phyloP scores from a whole-genome alignment of 352 stramenopile genomes.

The Phytophthora kernoviae region DNA sequence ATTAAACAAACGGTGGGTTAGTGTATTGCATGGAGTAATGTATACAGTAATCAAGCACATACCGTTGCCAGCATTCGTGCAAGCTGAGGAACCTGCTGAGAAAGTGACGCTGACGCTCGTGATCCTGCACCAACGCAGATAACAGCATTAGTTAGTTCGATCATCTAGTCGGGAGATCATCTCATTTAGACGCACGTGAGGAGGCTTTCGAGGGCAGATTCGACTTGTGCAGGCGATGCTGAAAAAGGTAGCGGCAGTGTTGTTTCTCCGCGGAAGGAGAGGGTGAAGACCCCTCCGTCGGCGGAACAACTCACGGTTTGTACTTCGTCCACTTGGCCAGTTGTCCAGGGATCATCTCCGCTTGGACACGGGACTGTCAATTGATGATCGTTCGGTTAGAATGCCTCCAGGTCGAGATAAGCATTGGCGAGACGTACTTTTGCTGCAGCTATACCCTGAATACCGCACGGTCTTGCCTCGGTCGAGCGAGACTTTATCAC shows the following conservation, averaged over 20 bases:
- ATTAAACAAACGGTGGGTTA: not conserved
- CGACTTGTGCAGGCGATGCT: constrained; percentile 29
- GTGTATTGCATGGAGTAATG: not conserved
- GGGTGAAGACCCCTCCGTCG: constrained; percentile 69
- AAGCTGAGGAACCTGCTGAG: constrained; percentile 40
- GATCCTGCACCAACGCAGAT: constrained; percentile 45
- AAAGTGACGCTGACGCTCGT: constrained; percentile 53
- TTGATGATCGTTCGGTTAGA: not conserved
- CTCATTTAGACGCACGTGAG: constrained; percentile 40
- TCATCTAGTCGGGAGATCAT: too few species aligned
- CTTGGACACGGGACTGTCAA: constrained; percentile 68
- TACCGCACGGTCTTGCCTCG: constrained; percentile 56
- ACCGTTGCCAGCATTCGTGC: constrained; percentile 51
- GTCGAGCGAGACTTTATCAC: constrained; percentile 76
- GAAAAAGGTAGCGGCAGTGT: constrained; percentile 44
- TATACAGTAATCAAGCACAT: not conserved
- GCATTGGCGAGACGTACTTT: constrained; percentile 36
- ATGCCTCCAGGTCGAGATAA: not conserved
- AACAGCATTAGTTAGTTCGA: too few species aligned
- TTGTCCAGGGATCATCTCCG: constrained; percentile 90
- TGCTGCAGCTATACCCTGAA: constrained; percentile 79
- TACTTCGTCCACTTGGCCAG: constrained; percentile 72
- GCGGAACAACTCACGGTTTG: constrained; percentile 76
- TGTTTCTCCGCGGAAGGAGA: constrained; percentile 80
- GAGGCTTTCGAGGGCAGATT: constrained; percentile 55